Percentiles rank a stretch among this genome's conserved stretches.
Conservation (phyloP, 2,329 filamentous ascomycete species). For the Malbranchea zuffiana region DNA sequence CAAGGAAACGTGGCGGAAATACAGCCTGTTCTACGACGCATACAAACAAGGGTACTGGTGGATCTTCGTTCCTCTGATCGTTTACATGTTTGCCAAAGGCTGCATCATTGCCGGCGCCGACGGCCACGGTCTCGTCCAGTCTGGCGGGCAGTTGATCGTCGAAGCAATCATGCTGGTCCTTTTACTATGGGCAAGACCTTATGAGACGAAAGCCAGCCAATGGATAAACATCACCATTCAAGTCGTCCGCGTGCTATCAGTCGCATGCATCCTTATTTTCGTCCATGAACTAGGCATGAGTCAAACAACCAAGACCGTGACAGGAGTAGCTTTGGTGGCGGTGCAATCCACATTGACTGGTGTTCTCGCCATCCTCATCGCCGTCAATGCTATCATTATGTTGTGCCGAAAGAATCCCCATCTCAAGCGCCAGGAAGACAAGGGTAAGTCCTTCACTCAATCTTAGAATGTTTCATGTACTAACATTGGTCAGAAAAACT, state of each 20-base stretch:
- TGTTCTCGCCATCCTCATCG: conserved; percentile 73
- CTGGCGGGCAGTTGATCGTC: conserved; percentile 65
- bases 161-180: conserved; percentile 69
- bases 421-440: conserved; percentile 74
- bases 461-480: conserved; percentile 12
- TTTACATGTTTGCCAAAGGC: conserved; percentile 86
- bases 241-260: conserved; percentile 75
- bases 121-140: conserved; percentile 74
- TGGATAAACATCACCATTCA: conserved; percentile 91
- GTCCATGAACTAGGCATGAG: conserved; percentile 84
- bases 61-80: conserved; percentile 79
- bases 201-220: conserved; percentile 74
- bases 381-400: conserved; percentile 74
- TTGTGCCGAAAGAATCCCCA: conserved; percentile 85
- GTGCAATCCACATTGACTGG: conserved; percentile 77
- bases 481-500: conserved; percentile 52
- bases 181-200: conserved; percentile 76
- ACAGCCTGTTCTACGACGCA: conserved; percentile 92
- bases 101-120: conserved; percentile 74
- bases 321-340: conserved; percentile 85
- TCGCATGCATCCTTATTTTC: conserved; percentile 81
- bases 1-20: conserved; percentile 85
- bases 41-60: conserved; percentile 96
- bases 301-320: conserved; percentile 87
- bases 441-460: conserved; percentile 53